Evolutionary conservation across 1,284 basidiomycete species (phyloP), one percentile per base, ranked within the genome.

Genomic region (Cutaneotrichosporon sp.): DNA sequence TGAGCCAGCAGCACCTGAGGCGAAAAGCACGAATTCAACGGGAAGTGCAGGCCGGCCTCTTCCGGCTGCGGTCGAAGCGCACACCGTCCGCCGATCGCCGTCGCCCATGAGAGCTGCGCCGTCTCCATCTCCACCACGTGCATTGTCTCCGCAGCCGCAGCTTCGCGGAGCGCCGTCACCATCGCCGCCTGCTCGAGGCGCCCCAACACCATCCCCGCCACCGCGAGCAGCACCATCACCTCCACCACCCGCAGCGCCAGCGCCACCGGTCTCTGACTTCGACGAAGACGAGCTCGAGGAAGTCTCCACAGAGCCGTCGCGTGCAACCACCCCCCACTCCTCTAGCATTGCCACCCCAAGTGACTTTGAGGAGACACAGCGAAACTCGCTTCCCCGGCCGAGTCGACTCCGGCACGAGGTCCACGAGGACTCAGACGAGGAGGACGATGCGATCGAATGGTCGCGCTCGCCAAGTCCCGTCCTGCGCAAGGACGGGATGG

Each of bases 391-490:
- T 21, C 55, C 36, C 11, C 34, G 7, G 1, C 55, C 36, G 4
- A 56, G 55, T 13, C 55, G 36, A n/a, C 21, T 56, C 22, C 55
- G 36, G 5, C 7, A 56, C 18, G 34, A 38, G 9, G 36, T 22
- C 50, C 22, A 52, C 26, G 50, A 52, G 2, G 66, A 72, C 6
- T 53, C 68, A 2, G 74, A 78, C 30, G 74, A 76, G 47, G 69
- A 70, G 40, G 50, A 51, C 22, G 64, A 72, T 5, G 75, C 76
- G 14, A 73, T 79, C 14, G 71, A 72, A 46, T 80, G 78, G 78
- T 81, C 80, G 3, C 65, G 71, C 36, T 80, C 79, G 10, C 78
- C 79, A 18, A 73, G 72, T 5, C 76, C 79, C 2, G 63, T 63
- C 26, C 65, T 64, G 69, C 40, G 62, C 10, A 47, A 57, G n/a